These are phyloP conservation scores for Ilyonectria robusta DNA, from an alignment of 2,329 filamentous ascomycete species.

Conservation along the genomic window DNA sequence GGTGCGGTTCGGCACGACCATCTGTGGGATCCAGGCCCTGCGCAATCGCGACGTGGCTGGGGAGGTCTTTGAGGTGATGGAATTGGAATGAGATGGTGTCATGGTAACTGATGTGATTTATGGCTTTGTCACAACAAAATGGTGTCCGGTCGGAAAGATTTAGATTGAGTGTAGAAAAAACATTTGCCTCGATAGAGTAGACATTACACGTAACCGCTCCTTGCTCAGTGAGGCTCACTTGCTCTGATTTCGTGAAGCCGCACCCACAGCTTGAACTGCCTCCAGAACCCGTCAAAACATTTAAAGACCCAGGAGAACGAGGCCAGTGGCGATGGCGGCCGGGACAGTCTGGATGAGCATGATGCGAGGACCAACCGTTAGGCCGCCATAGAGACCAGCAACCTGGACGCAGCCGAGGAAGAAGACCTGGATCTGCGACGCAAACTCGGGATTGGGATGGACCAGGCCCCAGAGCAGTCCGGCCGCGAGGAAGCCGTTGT, in stretches of 20 bases:
- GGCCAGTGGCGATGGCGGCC: slow-evolving; percentile 47
- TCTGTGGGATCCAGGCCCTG: no score
- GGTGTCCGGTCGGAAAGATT: background rate
- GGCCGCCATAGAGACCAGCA: slow-evolving; percentile 62
- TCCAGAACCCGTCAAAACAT: background rate
- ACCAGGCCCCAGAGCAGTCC: slow-evolving; percentile 63
- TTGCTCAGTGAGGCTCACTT: background rate
- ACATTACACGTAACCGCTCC: background rate
- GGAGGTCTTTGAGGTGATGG: no score
- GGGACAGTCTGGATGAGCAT: slow-evolving; percentile 58
- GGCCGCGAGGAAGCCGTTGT: slow-evolving; percentile 67
- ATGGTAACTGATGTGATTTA: background rate
- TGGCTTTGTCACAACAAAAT: background rate
- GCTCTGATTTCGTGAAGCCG: background rate
- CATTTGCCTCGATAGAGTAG: background rate
- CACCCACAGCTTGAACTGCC: background rate
- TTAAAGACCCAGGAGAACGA: slow-evolving; percentile 47
- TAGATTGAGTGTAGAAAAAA: background rate
- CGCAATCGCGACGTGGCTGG: no score
- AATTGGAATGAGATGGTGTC: no score
- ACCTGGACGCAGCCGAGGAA: slow-evolving; percentile 62
- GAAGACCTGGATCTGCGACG: slow-evolving; percentile 61
- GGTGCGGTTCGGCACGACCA: no score
- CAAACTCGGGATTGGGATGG: slow-evolving; percentile 60
- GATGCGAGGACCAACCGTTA: slow-evolving; percentile 59